Evolutionary conservation across 352 stramenopile species (phyloP).

Genomic region (Globisporangium solare): DNA sequence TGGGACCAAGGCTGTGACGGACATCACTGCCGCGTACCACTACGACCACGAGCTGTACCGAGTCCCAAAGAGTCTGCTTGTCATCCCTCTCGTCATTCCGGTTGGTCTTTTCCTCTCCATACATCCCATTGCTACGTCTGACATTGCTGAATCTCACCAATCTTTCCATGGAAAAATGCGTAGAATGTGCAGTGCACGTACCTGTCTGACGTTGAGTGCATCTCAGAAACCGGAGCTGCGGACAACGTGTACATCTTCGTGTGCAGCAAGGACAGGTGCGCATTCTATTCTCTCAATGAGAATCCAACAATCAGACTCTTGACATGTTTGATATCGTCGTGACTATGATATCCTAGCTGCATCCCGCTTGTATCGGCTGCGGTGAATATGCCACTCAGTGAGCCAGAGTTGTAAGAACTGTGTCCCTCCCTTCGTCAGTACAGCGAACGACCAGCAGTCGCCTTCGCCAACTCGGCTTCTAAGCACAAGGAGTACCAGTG

Average conservation of each 20-base stretch:
- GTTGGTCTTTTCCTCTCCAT: slow-evolving; percentile 20
- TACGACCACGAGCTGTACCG: slow-evolving; percentile 77
- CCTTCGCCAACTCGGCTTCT: no score
- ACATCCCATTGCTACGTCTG: slow-evolving; percentile 7
- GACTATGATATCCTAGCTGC: slow-evolving; percentile 32
- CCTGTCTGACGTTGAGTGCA: slow-evolving; percentile 59
- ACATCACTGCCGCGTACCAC: slow-evolving; percentile 67
- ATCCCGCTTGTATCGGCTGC: slow-evolving; percentile 76
- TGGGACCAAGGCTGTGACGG: slow-evolving; percentile 55
- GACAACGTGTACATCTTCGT: slow-evolving; percentile 82
- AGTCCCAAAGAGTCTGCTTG: slow-evolving; percentile 56
- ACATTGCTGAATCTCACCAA: not conserved
- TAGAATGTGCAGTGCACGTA: slow-evolving; percentile 77
- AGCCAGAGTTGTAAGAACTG: slow-evolving; percentile 41
- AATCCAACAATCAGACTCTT: not conserved
- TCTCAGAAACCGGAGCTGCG: slow-evolving; percentile 60
- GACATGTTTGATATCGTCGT: not conserved
- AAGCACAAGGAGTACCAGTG: no score
- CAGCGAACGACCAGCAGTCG: no score
- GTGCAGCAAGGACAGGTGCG: slow-evolving; percentile 76
- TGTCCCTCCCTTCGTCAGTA: no score
- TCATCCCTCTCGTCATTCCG: slow-evolving; percentile 67
- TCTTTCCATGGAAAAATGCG: not conserved
- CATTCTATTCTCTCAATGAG: not conserved
- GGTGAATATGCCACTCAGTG: slow-evolving; percentile 80